Evolutionary conservation across 768 basidiomycete genomes (phyloP).

Genomic region (Suillus sp.): DNA sequence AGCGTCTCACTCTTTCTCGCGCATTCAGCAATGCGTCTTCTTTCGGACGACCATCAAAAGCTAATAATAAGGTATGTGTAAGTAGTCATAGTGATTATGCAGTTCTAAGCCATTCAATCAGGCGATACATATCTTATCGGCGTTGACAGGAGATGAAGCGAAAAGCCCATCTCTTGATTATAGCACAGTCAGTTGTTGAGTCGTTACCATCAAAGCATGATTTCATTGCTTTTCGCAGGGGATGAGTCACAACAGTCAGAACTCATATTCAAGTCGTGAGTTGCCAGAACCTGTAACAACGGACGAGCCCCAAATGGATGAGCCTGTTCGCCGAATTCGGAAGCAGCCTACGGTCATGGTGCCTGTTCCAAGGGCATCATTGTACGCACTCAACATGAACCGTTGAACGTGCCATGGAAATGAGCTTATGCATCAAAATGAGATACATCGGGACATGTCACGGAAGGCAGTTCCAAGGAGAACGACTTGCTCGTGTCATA

Average conservation of each 20-base stretch:
- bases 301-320: not conserved
- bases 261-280: slow-evolving; percentile 5
- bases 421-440: not conserved
- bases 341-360: not conserved
- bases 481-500: not conserved
- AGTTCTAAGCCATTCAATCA: not conserved
- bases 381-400: not conserved
- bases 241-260: not conserved
- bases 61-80: slow-evolving; percentile 17
- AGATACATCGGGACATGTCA: not conserved
- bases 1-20: slow-evolving; percentile 19
- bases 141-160: slow-evolving; percentile 1
- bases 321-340: not conserved
- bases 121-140: slow-evolving; percentile 5
- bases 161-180: slow-evolving; percentile 11
- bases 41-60: slow-evolving; percentile 6
- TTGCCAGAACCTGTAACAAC: not conserved
- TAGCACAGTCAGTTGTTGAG: slow-evolving; percentile 4
- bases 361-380: not conserved
- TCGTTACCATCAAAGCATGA: not conserved
- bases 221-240: not conserved
- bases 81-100: not conserved
- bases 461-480: not conserved
- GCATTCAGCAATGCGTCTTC: slow-evolving; percentile 6
- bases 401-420: not conserved